Evolutionary conservation across 805 yeast genomes (phyloP).

Genomic region (Suhomyces vadensis): DNA sequence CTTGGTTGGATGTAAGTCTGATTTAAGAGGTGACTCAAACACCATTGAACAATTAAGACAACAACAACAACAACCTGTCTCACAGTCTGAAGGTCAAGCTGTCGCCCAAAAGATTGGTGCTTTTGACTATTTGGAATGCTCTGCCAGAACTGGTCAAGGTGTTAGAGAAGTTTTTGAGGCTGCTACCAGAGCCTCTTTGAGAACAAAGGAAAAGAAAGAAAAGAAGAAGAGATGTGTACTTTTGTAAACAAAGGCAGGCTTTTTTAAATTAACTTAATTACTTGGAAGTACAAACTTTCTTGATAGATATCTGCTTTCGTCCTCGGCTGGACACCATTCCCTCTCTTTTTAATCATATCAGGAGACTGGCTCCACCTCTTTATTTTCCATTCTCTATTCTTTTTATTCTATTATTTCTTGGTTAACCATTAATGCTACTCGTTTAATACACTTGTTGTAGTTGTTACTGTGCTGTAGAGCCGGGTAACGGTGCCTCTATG

Average conservation of each 20-base stretch:
- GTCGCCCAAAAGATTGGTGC: conserved; percentile 32
- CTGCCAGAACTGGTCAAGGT: conserved; percentile 35
- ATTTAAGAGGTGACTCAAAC: conserved; percentile 29
- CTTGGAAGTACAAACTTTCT: neutral
- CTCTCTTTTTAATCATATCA: neutral
- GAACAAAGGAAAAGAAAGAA: conserved; percentile 29
- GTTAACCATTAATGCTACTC: conserved; percentile 8
- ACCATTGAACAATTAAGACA: conserved; percentile 29
- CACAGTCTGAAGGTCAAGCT: conserved; percentile 27
- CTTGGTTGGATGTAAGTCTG: conserved; percentile 41
- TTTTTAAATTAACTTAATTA: neutral
- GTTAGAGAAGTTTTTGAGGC: conserved; percentile 32
- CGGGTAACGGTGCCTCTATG: neutral
- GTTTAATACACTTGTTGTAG: conserved; percentile 4
- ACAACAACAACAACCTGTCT: conserved; percentile 23
- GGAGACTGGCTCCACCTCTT: conserved; percentile 4
- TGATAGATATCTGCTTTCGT: conserved; percentile 1
- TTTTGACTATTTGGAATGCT: conserved; percentile 37
- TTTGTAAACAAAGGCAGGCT: conserved; percentile 17
- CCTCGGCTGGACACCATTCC: neutral
- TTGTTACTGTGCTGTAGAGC: no score
- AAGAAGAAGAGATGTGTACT: conserved; percentile 33
- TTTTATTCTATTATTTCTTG: conserved; percentile 2
- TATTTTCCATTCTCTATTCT: conserved; percentile 4
- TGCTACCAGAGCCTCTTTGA: conserved; percentile 33